Percentiles rank a stretch among this genome's conserved stretches.
phyloP scores from a whole-genome alignment of 257 asterid genomes.

The Prunella vulgaris region DNA sequence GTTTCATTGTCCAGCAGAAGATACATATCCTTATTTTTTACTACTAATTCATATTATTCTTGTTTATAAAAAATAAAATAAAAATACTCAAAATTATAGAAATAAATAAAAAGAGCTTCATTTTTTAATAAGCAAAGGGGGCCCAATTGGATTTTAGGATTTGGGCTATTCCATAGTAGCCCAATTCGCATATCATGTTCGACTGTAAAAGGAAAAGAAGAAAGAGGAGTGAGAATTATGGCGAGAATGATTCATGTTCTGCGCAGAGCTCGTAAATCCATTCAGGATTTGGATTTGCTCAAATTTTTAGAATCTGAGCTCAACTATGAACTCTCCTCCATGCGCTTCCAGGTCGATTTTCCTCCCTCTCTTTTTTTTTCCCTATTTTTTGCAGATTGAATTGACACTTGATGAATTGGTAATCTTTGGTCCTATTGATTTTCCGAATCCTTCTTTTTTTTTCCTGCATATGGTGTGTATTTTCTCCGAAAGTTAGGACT shows the following conservation, averaged over 20 bases:
- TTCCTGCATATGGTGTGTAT: conserved; percentile 1
- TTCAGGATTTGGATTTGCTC: conserved; percentile 55
- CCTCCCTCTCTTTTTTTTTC: neutral
- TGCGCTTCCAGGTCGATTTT: conserved; percentile 53
- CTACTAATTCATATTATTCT: too few relatives aligned
- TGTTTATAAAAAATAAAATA: too few relatives aligned
- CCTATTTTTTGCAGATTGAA: neutral
- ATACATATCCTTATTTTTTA: too few relatives aligned
- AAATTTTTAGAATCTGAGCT: conserved; percentile 69
- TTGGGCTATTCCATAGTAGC: neutral
- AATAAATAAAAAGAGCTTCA: too few relatives aligned
- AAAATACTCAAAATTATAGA: too few relatives aligned
- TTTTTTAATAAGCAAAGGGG: too few relatives aligned
- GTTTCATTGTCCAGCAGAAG: too few relatives aligned
- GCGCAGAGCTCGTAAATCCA: conserved; percentile 44
- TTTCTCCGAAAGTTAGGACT: neutral
- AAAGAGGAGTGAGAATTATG: conserved; percentile 23
- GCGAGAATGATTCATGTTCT: conserved; percentile 36
- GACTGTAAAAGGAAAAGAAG: neutral
- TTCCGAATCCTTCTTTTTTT: neutral
- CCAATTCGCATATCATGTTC: neutral
- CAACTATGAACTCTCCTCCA: conserved; percentile 53
- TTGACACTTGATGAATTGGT: neutral
- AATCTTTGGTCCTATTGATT: neutral
- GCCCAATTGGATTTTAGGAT: neutral